Evolutionary conservation across 2,329 filamentous ascomycete species (phyloP).

Genomic region (Alternaria dauci): DNA sequence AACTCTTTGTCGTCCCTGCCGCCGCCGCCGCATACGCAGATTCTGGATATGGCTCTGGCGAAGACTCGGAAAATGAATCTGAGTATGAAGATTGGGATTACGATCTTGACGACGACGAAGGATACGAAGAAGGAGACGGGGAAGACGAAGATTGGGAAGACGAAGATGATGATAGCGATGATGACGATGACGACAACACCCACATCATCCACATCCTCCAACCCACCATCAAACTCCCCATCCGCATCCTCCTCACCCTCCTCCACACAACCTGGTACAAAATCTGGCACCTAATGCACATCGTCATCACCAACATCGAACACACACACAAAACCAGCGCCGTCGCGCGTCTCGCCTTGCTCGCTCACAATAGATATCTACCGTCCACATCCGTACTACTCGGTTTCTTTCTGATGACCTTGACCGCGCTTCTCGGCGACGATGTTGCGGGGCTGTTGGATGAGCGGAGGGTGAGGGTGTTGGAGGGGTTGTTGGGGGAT

Average conservation of each 20-base stretch:
- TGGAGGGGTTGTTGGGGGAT: not conserved
- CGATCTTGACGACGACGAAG: not conserved
- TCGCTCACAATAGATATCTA: not conserved
- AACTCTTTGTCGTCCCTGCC: not conserved
- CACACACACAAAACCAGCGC: too few relatives aligned
- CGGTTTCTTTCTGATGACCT: not conserved
- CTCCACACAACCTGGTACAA: not conserved
- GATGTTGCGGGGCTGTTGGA: not conserved
- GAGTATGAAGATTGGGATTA: not conserved
- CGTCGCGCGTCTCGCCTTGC: too few relatives aligned
- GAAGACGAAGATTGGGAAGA: too few relatives aligned
- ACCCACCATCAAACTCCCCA: not conserved
- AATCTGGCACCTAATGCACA: not conserved
- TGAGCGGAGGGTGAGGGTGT: not conserved
- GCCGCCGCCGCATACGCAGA: not conserved
- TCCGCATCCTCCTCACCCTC: not conserved
- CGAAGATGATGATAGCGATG: too few relatives aligned
- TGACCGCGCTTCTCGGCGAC: not conserved
- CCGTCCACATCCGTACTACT: not conserved
- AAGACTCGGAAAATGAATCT: not conserved
- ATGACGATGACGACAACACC: not conserved
- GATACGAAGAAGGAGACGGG: too few relatives aligned
- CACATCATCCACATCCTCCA: not conserved
- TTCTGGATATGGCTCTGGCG: not conserved
- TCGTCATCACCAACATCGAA: not conserved